These are phyloP conservation scores for Trichosporon ovoides DNA, from an alignment of 1,284 basidiomycete species.

Conservation along the genomic window DNA sequence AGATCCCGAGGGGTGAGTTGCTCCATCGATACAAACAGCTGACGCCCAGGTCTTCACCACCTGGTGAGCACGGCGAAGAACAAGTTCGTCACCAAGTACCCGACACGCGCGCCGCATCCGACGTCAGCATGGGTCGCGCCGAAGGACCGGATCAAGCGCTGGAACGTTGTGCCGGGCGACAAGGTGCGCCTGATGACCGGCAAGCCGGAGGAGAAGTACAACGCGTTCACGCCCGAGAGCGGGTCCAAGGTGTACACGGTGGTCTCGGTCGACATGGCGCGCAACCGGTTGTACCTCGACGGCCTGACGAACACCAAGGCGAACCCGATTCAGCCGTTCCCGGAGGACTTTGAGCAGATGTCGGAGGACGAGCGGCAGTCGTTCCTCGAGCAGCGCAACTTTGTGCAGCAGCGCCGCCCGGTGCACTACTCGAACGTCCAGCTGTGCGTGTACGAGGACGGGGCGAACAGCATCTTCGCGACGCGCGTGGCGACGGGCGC, in stretches of 20 bases:
- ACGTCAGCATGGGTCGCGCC: constrained; percentile 32
- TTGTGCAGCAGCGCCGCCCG: constrained; percentile 27
- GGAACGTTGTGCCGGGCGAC: constrained; percentile 46
- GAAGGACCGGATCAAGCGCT: constrained; percentile 35
- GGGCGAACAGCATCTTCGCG: constrained; percentile 33
- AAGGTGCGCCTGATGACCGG: constrained; percentile 42
- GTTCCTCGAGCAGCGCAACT: constrained; percentile 32
- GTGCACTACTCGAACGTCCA: constrained; percentile 47
- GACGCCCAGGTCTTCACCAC: constrained; percentile 31
- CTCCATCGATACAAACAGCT: background rate
- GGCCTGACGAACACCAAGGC: constrained; percentile 39
- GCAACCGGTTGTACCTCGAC: constrained; percentile 39
- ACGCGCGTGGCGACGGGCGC: constrained; percentile 34
- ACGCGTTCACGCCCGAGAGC: constrained; percentile 12
- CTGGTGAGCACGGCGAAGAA: constrained; percentile 21
- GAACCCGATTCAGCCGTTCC: constrained; percentile 28
- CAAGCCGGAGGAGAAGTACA: constrained; percentile 36
- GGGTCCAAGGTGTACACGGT: constrained; percentile 44
- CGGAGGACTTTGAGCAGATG: constrained; percentile 29
- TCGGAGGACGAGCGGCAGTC: constrained; percentile 21
- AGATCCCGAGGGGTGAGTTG: background rate
- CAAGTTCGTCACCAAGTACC: constrained; percentile 28
- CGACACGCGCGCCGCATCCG: constrained; percentile 32
- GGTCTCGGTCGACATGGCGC: constrained; percentile 35
- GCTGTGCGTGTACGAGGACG: constrained; percentile 38